Evolutionary conservation across 345 rosid genomes (phyloP).

Genomic region (Bruguiera sexangula): DNA sequence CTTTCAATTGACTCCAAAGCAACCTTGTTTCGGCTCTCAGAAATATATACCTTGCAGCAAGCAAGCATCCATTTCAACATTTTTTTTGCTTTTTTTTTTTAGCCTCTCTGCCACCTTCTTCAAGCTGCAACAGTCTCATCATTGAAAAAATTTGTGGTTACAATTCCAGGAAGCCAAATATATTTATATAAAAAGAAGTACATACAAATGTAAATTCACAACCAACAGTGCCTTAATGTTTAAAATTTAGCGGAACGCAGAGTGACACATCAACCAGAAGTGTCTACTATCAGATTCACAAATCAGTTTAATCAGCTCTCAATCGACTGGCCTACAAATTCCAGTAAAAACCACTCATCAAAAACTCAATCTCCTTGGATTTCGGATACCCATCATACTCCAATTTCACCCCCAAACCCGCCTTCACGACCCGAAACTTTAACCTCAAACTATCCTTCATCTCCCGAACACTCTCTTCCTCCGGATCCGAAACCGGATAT

Average conservation of each 20-base stretch:
- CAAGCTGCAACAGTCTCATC: not conserved
- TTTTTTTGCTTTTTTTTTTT: not conserved
- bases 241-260: not conserved
- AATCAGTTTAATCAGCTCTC: not conserved
- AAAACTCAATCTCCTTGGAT: slow-evolving; percentile 50
- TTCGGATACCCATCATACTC: slow-evolving; percentile 64
- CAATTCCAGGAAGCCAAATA: slow-evolving; percentile 21
- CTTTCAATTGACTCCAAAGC: slow-evolving; percentile 65
- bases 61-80: slow-evolving; percentile 71
- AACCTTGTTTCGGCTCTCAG: slow-evolving; percentile 64
- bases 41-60: slow-evolving; percentile 84
- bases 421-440: slow-evolving; percentile 62
- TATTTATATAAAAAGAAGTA: not conserved
- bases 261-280: not conserved
- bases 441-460: slow-evolving; percentile 56
- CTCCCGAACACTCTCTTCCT: slow-evolving; percentile 58
- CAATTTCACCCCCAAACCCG: slow-evolving; percentile 57
- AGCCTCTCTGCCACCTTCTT: slow-evolving; percentile 19
- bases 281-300: not conserved
- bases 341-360: slow-evolving; percentile 19
- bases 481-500: slow-evolving; percentile 60
- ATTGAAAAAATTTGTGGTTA: not conserved
- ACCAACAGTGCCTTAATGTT: not conserved
- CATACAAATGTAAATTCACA: not conserved
- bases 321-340: not conserved